phyloP scores from a whole-genome alignment of 2,329 filamentous ascomycete species.

The Neofusicoccum umdonicola region DNA sequence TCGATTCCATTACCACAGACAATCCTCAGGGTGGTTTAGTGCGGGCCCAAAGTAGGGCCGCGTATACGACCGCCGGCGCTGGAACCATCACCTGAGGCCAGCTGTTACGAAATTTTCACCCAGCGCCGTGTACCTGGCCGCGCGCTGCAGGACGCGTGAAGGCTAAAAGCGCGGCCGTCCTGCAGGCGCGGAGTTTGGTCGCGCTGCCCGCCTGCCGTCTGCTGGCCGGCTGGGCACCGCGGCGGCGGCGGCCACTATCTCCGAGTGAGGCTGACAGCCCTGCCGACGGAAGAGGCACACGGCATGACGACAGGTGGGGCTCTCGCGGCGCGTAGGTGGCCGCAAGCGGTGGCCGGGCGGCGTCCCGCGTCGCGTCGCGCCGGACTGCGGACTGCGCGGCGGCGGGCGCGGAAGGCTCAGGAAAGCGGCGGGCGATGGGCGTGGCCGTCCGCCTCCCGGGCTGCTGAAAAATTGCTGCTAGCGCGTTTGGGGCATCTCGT shows the following conservation, averaged over 20 bases:
- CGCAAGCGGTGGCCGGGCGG: not conserved
- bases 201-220: no score
- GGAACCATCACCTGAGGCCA: slow-evolving; percentile 1
- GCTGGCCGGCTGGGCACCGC: no score
- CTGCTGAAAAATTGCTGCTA: not conserved
- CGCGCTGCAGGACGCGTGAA: not conserved
- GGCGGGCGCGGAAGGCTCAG: not conserved
- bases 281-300: not conserved
- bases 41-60: not conserved
- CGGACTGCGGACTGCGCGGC: not conserved
- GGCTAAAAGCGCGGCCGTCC: not conserved
- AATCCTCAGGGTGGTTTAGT: slow-evolving; percentile 5
- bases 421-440: not conserved
- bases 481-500: not conserved
- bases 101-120: not conserved
- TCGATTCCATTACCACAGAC: not conserved
- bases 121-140: not conserved
- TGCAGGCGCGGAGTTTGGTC: not conserved
- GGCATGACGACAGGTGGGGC: slow-evolving; percentile 1
- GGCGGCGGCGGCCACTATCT: no score
- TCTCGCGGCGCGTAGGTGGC: not conserved
- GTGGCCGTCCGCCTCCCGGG: no score
- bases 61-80: slow-evolving; percentile 2
- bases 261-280: not conserved
- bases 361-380: not conserved